Evolutionary conservation across 225 moss, liverwort and hornwort genomes (phyloP), one percentile per base, ranked within the genome.

Genomic region (Asterella californica): DNA sequence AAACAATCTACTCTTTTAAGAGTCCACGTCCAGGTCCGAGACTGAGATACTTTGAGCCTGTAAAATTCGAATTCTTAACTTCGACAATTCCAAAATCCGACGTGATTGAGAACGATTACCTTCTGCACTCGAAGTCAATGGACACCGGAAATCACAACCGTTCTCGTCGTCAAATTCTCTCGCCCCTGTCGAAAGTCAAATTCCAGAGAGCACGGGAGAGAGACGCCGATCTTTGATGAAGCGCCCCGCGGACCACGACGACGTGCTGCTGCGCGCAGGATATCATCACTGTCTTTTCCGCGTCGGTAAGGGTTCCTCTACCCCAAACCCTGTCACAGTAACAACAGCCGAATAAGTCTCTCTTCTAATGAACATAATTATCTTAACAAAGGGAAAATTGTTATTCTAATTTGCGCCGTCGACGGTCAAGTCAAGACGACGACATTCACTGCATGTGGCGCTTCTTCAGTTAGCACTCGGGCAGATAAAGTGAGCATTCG

Each of bases 281-380:
- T 73, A 50, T 47, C 52, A 30, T n/a, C n/a, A 1, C 53, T 74
- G 74, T 27, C 74, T 74, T 52, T 74, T 74, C 74, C 74, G 30
- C 52, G 32, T 74, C 74, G 32, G 74, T 27, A 74, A 74, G 53
- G 74, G 74, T 53, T 74, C 50, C 33, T 15, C 3, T 21, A 34
- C 25, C 27, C 61, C 54, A n/a, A 7, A 42, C 30, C 24, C 18
- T 15, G 45, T 70, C 38, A 19, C 6, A 19, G 74, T 74, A 29
- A 74, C 48, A 74, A 32, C 25, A 4, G 15, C 2, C 17, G 32
- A 49, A 17, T 48, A 25, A 50, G 14, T 30, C 15, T 29, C 19
- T 47, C 49, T 10, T 19, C 18, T 30, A 15, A 49, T 7, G 25
- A 10, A 1, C 30, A 15, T 27, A 33, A 30, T 48, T 0, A 15